These are phyloP conservation scores for Crithidia thermophila DNA, from an alignment of 208 protist species.

Conservation along the genomic window DNA sequence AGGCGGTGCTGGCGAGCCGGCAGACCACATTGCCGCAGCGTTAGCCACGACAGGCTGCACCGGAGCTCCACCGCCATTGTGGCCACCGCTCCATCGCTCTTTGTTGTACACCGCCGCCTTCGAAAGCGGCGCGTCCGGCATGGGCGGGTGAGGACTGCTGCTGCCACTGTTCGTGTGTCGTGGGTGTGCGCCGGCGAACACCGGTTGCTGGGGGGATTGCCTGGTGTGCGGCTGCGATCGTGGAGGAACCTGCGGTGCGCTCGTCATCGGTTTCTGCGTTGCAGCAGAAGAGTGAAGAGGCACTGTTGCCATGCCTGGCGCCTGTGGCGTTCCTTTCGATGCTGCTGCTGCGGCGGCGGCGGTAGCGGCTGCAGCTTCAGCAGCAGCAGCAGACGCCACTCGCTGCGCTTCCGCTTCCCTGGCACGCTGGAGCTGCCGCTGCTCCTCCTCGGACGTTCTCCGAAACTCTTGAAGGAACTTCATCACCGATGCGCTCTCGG, in stretches of 20 bases:
- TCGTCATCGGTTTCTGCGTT: not conserved
- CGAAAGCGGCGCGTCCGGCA: too few relatives aligned
- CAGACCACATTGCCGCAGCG: too few relatives aligned
- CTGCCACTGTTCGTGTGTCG: not conserved
- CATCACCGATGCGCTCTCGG: conserved; percentile 6
- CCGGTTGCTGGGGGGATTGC: not conserved
- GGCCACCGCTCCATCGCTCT: too few relatives aligned
- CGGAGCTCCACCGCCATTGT: too few relatives aligned
- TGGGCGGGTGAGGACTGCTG: too few relatives aligned
- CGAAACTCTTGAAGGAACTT: conserved; percentile 23
- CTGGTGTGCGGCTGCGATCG: too few relatives aligned
- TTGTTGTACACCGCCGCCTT: too few relatives aligned
- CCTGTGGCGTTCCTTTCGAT: not conserved
- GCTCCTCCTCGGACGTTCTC: not conserved
- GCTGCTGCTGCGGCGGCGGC: not conserved
- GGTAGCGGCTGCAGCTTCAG: not conserved
- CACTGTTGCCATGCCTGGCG: not conserved
- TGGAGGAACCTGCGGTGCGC: not conserved
- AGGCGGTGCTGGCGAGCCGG: not conserved
- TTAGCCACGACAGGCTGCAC: too few relatives aligned
- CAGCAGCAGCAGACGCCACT: conserved; percentile 7
- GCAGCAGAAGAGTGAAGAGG: not conserved
- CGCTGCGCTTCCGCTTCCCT: conserved; percentile 7
- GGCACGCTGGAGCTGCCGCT: conserved; percentile 11
- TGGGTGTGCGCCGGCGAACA: not conserved